A percentile compares a stretch with the other conserved stretches of the same genome.
These are phyloP conservation scores for Arachnomyces sp. DNA, from an alignment of 2,329 filamentous ascomycete species.

Conservation along the genomic window DNA sequence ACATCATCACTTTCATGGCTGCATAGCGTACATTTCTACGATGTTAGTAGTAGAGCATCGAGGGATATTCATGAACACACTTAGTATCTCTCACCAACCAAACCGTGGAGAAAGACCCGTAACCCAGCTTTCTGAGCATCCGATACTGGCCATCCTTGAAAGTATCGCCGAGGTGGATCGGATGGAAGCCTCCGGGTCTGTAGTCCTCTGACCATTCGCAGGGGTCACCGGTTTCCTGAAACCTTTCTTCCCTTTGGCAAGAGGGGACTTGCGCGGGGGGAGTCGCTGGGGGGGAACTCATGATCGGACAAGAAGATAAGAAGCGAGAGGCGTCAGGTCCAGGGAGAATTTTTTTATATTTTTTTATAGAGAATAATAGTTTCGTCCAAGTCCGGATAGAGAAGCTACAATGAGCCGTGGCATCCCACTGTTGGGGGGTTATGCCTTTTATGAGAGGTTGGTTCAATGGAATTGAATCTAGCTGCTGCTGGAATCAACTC, in stretches of 20 bases:
- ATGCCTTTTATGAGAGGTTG: no score
- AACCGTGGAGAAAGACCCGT: slow-evolving; percentile 39
- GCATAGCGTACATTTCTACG: slow-evolving; percentile 14
- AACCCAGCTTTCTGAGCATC: slow-evolving; percentile 40
- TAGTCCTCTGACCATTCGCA: slow-evolving; percentile 18
- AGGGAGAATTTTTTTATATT: no score
- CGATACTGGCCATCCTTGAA: slow-evolving; percentile 37
- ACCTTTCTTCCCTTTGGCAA: background rate
- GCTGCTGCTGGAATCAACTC: no score
- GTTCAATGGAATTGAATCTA: no score
- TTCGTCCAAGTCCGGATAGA: no score
- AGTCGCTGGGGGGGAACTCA: background rate
- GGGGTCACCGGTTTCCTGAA: background rate
- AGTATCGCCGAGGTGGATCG: slow-evolving; percentile 35
- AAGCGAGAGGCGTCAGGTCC: no score
- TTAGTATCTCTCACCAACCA: slow-evolving; percentile 35
- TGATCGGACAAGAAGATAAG: no score
- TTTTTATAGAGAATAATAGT: no score
- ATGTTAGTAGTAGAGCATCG: slow-evolving; percentile 11
- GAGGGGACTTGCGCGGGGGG: background rate
- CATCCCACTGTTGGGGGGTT: no score
- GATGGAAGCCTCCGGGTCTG: slow-evolving; percentile 36
- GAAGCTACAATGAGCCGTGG: no score
- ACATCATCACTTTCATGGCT: slow-evolving; percentile 27
- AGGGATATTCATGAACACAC: no score